Conservation (phyloP, 495 filamentous ascomycete genomes). For the Penicillium argentinense region DNA sequence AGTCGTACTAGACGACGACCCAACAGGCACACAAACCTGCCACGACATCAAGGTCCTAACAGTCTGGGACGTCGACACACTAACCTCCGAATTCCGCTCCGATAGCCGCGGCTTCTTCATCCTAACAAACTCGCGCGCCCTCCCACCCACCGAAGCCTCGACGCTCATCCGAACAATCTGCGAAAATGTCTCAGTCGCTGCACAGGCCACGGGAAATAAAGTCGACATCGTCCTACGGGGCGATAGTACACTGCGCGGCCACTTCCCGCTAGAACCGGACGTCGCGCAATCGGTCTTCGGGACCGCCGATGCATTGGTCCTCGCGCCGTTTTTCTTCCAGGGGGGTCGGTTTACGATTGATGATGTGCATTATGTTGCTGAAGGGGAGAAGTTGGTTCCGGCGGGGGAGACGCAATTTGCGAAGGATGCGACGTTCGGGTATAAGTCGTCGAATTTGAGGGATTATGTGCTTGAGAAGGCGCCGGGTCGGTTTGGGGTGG, state of each 20-base stretch:
- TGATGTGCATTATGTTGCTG: constrained; percentile 55
- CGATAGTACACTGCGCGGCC: constrained; percentile 54
- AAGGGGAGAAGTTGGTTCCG: constrained; percentile 45
- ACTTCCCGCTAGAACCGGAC: constrained; percentile 53
- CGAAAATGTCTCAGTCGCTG: constrained; percentile 43
- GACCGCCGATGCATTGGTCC: constrained; percentile 41
- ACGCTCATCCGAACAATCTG: constrained; percentile 46
- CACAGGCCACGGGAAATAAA: constrained; percentile 30
- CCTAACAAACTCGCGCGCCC: constrained; percentile 55
- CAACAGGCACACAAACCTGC: constrained; percentile 58
- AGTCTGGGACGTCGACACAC: constrained; percentile 47
- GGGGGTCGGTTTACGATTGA: constrained; percentile 52
- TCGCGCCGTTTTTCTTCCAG: constrained; percentile 56
- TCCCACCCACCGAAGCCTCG: constrained; percentile 43
- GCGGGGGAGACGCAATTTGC: constrained; percentile 51
- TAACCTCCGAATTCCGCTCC: constrained; percentile 40
- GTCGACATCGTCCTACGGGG: constrained; percentile 53
- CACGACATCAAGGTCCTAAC: constrained; percentile 57
- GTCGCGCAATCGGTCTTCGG: constrained; percentile 48
- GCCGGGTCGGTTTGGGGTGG: constrained; percentile 27
- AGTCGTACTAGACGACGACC: constrained; percentile 56
- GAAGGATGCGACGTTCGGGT: constrained; percentile 54
- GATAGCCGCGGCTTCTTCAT: constrained; percentile 51
- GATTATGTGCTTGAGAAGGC: constrained; percentile 56
- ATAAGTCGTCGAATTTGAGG: constrained; percentile 45